These are phyloP conservation scores for Luffa acutangula DNA, from an alignment of 306 rosid genomes.

Conservation along the genomic window DNA sequence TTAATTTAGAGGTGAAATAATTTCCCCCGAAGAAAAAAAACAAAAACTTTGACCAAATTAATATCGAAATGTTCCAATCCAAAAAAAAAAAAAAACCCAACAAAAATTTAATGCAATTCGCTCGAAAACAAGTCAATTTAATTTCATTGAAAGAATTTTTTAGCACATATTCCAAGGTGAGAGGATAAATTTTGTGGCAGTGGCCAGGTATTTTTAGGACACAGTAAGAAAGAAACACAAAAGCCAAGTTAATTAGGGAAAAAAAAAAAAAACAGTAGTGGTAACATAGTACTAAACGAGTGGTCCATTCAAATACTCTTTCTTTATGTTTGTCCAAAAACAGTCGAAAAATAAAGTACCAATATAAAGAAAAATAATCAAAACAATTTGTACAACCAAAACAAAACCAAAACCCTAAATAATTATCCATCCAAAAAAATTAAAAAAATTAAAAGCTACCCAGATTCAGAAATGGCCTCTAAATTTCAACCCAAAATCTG, in stretches of 20 bases:
- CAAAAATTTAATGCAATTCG: not conserved
- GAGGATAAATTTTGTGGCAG: not conserved
- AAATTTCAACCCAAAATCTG: not conserved
- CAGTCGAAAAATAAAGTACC: not conserved
- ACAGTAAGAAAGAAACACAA: not conserved
- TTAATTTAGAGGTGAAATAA: not conserved
- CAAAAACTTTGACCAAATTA: not conserved
- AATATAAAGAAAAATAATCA: not conserved
- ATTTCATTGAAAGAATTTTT: not conserved
- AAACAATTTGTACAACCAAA: not conserved
- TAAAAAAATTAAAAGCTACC: not conserved
- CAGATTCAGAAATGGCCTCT: not conserved
- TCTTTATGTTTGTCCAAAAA: not conserved
- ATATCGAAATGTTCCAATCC: not conserved
- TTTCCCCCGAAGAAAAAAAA: not conserved
- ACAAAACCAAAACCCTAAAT: not conserved
- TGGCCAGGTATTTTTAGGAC: not conserved
- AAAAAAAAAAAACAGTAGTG: not conserved
- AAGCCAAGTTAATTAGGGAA: not conserved
- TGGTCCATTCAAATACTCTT: not conserved
- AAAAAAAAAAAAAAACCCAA: not conserved
- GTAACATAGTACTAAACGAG: slow-evolving; percentile 4
- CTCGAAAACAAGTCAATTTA: not conserved
- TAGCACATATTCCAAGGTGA: not conserved
- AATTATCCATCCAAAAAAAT: not conserved